Percentiles rank a stretch among this genome's conserved stretches.
phyloP scores from a whole-genome alignment of 208 protist species.

The Leishmania lainsoni region DNA sequence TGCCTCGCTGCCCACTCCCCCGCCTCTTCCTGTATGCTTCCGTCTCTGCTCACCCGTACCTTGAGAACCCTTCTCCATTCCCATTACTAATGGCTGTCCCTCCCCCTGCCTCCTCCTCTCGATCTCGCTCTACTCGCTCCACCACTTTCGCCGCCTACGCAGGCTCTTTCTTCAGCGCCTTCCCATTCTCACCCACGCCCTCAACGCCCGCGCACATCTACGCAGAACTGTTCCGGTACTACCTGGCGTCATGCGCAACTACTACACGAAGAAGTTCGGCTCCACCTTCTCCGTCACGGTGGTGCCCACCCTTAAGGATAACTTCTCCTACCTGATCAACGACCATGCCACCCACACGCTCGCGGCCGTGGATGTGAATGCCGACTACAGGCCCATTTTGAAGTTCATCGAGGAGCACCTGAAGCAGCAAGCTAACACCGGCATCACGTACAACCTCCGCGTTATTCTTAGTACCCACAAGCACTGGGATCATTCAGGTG shows the following conservation, averaged over 20 bases:
- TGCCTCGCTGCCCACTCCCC: neutral
- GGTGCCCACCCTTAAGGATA: slow-evolving; percentile 88
- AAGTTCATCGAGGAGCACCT: slow-evolving; percentile 40
- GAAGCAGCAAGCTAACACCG: slow-evolving; percentile 11
- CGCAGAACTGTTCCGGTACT: neutral
- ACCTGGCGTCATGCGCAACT: slow-evolving; percentile 29
- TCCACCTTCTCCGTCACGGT: slow-evolving; percentile 74
- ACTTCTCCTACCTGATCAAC: slow-evolving; percentile 92
- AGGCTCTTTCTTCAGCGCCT: neutral
- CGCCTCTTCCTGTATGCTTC: neutral
- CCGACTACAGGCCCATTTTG: slow-evolving; percentile 69
- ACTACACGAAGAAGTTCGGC: slow-evolving; percentile 57
- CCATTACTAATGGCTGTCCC: neutral
- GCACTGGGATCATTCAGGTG: slow-evolving; percentile 93
- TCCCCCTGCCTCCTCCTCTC: neutral
- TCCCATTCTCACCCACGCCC: neutral
- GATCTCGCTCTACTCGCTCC: neutral
- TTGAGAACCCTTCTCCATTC: neutral
- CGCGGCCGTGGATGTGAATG: slow-evolving; percentile 88
- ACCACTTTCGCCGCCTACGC: neutral
- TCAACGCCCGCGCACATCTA: neutral
- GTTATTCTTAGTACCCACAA: slow-evolving; percentile 94
- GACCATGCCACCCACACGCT: slow-evolving; percentile 62
- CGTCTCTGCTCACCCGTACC: neutral
- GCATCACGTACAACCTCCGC: slow-evolving; percentile 15